Conservation (phyloP, 2,329 filamentous ascomycete species). For the Atkinsonella hypoxylon region DNA sequence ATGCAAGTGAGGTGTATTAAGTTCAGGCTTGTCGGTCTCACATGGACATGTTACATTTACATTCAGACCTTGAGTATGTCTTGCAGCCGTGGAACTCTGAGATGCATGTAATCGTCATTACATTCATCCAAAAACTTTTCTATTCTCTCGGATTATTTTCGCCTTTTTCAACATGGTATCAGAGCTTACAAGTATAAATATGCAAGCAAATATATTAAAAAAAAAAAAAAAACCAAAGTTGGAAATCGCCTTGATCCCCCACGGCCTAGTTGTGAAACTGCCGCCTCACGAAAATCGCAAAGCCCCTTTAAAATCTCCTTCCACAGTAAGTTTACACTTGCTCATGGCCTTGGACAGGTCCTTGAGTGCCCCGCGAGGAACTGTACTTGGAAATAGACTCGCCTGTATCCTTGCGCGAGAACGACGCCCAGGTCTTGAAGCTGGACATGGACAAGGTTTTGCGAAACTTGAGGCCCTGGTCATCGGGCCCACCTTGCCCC, state of each 20-base stretch:
- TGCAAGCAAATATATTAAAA: too few species aligned
- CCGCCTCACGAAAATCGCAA: too few species aligned
- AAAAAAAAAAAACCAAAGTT: neutral
- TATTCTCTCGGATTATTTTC: too few species aligned
- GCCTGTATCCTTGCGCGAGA: constrained; percentile 29
- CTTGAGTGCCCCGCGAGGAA: constrained; percentile 10
- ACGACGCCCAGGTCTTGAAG: constrained; percentile 34
- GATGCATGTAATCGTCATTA: too few species aligned
- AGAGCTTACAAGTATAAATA: too few species aligned
- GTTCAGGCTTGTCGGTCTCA: too few species aligned
- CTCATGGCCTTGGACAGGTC: constrained; percentile 1
- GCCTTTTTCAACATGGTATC: too few species aligned
- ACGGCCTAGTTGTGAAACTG: neutral
- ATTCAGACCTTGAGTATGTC: too few species aligned
- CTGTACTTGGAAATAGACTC: constrained; percentile 21
- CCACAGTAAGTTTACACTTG: constrained; percentile 1
- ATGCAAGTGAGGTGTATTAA: too few species aligned
- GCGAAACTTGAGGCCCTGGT: constrained; percentile 30
- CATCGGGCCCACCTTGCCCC: constrained; percentile 39
- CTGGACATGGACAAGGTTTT: constrained; percentile 41
- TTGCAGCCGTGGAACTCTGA: too few species aligned
- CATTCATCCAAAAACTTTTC: too few species aligned
- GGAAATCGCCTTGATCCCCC: neutral
- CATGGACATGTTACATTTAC: too few species aligned
- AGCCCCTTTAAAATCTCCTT: neutral